A percentile compares a stretch with the other conserved stretches of the same genome.
phyloP scores from a whole-genome alignment of 2,329 filamentous ascomycete genomes.

The Zopfia rhizophila region DNA sequence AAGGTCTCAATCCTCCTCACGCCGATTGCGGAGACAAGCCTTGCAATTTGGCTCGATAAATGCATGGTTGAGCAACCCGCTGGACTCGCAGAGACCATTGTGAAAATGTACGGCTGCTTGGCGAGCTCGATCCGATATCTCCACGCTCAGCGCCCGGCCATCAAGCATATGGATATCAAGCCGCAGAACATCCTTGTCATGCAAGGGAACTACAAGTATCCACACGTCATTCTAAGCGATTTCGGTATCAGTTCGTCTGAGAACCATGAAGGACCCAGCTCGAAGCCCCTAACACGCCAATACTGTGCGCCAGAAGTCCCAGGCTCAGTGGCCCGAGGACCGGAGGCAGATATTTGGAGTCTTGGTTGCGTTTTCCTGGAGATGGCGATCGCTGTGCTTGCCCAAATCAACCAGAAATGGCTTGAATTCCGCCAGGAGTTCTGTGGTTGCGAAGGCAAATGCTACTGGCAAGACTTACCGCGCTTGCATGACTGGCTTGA shows the following conservation, averaged over 20 bases:
- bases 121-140: slow-evolving; percentile 47
- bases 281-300: slow-evolving; percentile 42
- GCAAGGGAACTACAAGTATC: slow-evolving; percentile 39
- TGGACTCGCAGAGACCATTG: slow-evolving; percentile 34
- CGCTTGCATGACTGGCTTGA: slow-evolving; percentile 40
- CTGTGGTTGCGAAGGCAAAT: slow-evolving; percentile 41
- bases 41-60: slow-evolving; percentile 45
- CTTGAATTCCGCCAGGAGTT: slow-evolving; percentile 40
- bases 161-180: slow-evolving; percentile 52
- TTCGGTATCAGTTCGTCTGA: slow-evolving; percentile 47
- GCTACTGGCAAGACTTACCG: slow-evolving; percentile 48
- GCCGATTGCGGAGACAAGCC: slow-evolving; percentile 49
- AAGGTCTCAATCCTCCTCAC: slow-evolving; percentile 50
- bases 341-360: slow-evolving; percentile 84
- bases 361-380: slow-evolving; percentile 96
- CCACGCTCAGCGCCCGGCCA: slow-evolving; percentile 47
- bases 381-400: slow-evolving; percentile 71
- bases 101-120: slow-evolving; percentile 51
- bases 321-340: slow-evolving; percentile 36
- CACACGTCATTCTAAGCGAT: slow-evolving; percentile 49
- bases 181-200: slow-evolving; percentile 51
- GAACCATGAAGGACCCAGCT: slow-evolving; percentile 25
- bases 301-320: slow-evolving; percentile 50
- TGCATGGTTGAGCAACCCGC: slow-evolving; percentile 29
- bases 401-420: slow-evolving; percentile 36